Percentiles rank a stretch among this genome's conserved stretches.
Evolutionary conservation across 2,329 filamentous ascomycete species (phyloP).

Genomic region (Xylaria sp.): DNA sequence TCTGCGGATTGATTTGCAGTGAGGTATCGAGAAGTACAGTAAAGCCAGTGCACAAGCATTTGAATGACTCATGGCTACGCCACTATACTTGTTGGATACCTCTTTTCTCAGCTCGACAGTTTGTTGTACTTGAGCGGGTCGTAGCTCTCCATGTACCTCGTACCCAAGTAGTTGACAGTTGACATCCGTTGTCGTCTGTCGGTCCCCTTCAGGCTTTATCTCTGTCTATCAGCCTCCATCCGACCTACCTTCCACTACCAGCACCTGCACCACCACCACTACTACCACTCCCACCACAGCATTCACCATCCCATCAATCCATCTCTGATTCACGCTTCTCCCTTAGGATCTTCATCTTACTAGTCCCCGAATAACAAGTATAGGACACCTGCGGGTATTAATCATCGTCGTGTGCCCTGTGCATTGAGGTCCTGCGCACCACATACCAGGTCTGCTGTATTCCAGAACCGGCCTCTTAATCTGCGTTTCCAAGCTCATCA

Average conservation of each 20-base stretch:
- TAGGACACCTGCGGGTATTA: not conserved
- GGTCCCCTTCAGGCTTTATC: constrained; percentile 2
- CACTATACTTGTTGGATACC: not conserved
- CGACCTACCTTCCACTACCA: constrained; percentile 1
- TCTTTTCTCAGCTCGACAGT: not conserved
- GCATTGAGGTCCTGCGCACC: constrained; percentile 9
- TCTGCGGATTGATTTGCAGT: no score
- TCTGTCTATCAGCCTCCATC: constrained; percentile 9
- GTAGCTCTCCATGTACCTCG: not conserved
- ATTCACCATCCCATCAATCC: constrained; percentile 13
- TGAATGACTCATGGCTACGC: no score
- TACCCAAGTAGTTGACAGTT: constrained; percentile 3
- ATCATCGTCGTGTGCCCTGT: not conserved
- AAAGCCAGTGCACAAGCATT: no score
- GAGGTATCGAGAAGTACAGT: no score
- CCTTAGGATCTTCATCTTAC: constrained; percentile 8
- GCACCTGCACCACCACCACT: not conserved
- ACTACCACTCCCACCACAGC: constrained; percentile 1
- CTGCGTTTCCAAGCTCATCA: constrained; percentile 9
- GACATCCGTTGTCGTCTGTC: constrained; percentile 16
- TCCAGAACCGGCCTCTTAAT: constrained; percentile 22
- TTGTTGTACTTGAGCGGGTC: not conserved
- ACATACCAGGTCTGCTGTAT: constrained; percentile 19
- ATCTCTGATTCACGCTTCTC: constrained; percentile 4
- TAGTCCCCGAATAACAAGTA: constrained; percentile 1